Evolutionary conservation across 2,329 filamentous ascomycete genomes (phyloP).

Genomic region (Neofusicoccum parvum): DNA sequence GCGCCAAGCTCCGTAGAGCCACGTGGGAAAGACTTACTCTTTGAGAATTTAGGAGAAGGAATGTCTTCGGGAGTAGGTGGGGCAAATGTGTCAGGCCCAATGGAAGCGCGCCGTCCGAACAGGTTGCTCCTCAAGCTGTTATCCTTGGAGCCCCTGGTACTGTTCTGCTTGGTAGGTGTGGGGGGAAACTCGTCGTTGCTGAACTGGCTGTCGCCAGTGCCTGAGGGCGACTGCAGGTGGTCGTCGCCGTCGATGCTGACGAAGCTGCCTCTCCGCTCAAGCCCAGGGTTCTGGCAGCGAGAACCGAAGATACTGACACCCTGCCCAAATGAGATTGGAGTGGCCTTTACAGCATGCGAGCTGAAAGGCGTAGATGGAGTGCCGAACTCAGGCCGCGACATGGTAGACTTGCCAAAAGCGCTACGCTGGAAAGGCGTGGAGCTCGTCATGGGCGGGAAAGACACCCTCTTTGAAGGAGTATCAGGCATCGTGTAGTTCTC

Average conservation of each 20-base stretch:
- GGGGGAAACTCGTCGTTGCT: conserved; percentile 79
- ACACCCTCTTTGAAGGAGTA: conserved; percentile 92
- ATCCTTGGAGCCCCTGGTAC: conserved; percentile 50
- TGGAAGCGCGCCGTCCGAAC: conserved; percentile 50
- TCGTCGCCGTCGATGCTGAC: conserved; percentile 82
- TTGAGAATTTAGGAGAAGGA: conserved; percentile 29
- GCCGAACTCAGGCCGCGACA: conserved; percentile 73
- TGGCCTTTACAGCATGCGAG: conserved; percentile 61
- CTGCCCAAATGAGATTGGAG: conserved; percentile 68
- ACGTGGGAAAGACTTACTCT: conserved; percentile 41
- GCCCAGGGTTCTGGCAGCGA: conserved; percentile 31
- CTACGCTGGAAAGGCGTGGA: conserved; percentile 48
- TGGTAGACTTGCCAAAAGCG: conserved; percentile 64
- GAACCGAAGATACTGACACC: conserved; percentile 63
- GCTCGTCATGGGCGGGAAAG: conserved; percentile 64
- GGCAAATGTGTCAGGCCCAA: conserved; percentile 51
- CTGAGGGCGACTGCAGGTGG: conserved; percentile 59
- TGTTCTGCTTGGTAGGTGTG: conserved; percentile 80
- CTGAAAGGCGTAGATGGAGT: conserved; percentile 82
- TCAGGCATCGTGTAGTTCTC: conserved; percentile 77
- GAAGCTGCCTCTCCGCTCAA: conserved; percentile 67
- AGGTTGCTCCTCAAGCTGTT: conserved; percentile 55
- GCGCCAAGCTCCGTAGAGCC: conserved; percentile 8
- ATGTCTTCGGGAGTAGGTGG: conserved; percentile 36
- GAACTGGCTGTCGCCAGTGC: conserved; percentile 58